Evolutionary conservation across 805 yeast species (phyloP).

Genomic region (Pichia heedii): DNA sequence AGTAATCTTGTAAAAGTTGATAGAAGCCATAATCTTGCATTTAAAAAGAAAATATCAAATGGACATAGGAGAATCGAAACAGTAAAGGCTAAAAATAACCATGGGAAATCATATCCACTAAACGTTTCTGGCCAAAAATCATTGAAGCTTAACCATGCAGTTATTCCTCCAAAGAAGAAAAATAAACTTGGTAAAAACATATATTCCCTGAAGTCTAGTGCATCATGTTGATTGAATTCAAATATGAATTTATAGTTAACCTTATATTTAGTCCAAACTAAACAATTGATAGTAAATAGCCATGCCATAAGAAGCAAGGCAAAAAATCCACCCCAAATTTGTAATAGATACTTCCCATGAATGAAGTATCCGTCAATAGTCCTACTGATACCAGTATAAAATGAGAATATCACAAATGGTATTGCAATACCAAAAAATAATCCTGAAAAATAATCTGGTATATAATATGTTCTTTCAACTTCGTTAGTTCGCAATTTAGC

Average conservation of each 20-base stretch:
- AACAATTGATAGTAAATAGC: constrained; percentile 60
- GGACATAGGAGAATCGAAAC: constrained; percentile 52
- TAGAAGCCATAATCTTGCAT: constrained; percentile 73
- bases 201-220: constrained; percentile 57
- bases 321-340: constrained; percentile 90
- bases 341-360: constrained; percentile 57
- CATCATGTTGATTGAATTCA: constrained; percentile 68
- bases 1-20: constrained; percentile 62
- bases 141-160: constrained; percentile 69
- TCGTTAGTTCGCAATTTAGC: constrained; percentile 54
- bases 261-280: constrained; percentile 62
- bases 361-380: constrained; percentile 33
- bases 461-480: constrained; percentile 31
- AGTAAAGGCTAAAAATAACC: constrained; percentile 55
- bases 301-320: constrained; percentile 50
- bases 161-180: constrained; percentile 46
- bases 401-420: constrained; percentile 56
- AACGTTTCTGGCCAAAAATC: constrained; percentile 53
- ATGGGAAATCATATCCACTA: constrained; percentile 71
- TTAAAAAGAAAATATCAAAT: constrained; percentile 41
- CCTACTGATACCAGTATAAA: constrained; percentile 35
- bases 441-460: constrained; percentile 53
- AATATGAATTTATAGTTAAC: constrained; percentile 89
- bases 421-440: constrained; percentile 58
- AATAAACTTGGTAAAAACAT: constrained; percentile 54